phyloP scores from a whole-genome alignment of 441 rosid species.

The Breynia disticha region DNA sequence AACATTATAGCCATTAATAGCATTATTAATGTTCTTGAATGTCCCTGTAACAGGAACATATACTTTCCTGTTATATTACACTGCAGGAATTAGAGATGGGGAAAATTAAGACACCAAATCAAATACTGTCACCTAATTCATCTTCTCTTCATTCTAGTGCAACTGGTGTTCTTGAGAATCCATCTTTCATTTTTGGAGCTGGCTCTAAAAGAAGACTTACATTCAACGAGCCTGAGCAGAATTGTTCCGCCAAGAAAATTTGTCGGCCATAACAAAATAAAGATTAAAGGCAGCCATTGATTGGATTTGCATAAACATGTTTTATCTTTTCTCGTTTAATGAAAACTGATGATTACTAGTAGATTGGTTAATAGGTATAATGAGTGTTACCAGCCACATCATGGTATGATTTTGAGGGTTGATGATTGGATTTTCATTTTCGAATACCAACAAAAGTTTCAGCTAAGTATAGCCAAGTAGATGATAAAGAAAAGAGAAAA shows the following conservation, averaged over 20 bases:
- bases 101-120: slow-evolving; percentile 40
- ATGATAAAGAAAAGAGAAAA: slow-evolving; percentile 18
- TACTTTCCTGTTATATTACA: slow-evolving; percentile 44
- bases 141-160: slow-evolving; percentile 19
- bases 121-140: slow-evolving; percentile 17
- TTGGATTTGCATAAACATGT: slow-evolving; percentile 8
- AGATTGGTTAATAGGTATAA: slow-evolving; percentile 21
- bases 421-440: slow-evolving; percentile 29
- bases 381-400: slow-evolving; percentile 25
- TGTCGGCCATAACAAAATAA: slow-evolving; percentile 15
- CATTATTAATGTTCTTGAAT: slow-evolving; percentile 12
- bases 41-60: slow-evolving; percentile 46
- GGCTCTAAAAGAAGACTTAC: slow-evolving; percentile 53
- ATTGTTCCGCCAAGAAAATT: slow-evolving; percentile 34
- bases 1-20: not conserved
- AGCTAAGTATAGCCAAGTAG: slow-evolving; percentile 16
- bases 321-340: not conserved
- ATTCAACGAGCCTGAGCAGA: slow-evolving; percentile 36
- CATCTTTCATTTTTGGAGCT: slow-evolving; percentile 25
- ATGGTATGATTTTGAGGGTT: slow-evolving; percentile 22
- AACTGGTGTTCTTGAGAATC: slow-evolving; percentile 17
- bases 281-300: slow-evolving; percentile 15
- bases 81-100: slow-evolving; percentile 49
- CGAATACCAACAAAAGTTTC: slow-evolving; percentile 23
- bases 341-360: slow-evolving; percentile 15